Evolutionary conservation across 2,329 filamentous ascomycete genomes (phyloP), one percentile per base, ranked within the genome.

Genomic region (Exophiala lecanii-corni): DNA sequence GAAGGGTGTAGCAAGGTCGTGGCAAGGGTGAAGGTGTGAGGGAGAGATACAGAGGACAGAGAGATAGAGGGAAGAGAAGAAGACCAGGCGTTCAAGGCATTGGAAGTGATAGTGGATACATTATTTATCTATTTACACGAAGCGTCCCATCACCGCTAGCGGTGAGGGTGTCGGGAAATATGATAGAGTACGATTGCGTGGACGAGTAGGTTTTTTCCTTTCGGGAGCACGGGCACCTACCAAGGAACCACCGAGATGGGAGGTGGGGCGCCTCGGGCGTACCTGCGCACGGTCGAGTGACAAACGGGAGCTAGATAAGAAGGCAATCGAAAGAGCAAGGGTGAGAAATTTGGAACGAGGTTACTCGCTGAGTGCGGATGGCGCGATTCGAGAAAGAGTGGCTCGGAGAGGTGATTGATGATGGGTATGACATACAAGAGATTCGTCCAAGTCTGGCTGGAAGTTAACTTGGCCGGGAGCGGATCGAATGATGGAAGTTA

Each of bases 321-420:
- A 26, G 38, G 28, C 26, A 26, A 34, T 41, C 40, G 41, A 38
- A 21, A 48, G 36, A 45, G 42, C 23, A 36, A 45, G 41, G 45
- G 41, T 36, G 39, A n/a, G 25, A 23, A n/a, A n/a, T n/a, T n/a
- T n/a, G n/a, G n/a, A n/a, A n/a, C n/a, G n/a, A n/a, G n/a, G n/a
- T n/a, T n/a, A n/a, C n/a, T n/a, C n/a, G n/a, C n/a, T n/a, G n/a
- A n/a, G n/a, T n/a, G n/a, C n/a, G n/a, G n/a, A n/a, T n/a, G n/a
- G n/a, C n/a, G n/a, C n/a, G n/a, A n/a, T n/a, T n/a, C n/a, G n/a
- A n/a, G n/a, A n/a, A n/a, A n/a, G n/a, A n/a, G n/a, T n/a, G n/a
- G n/a, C n/a, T n/a, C n/a, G n/a, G n/a, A n/a, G n/a, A n/a, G n/a
- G n/a, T n/a, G n/a, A n/a, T n/a, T n/a, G n/a, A n/a, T n/a, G n/a